A percentile compares a stretch with the other conserved stretches of the same genome.
phyloP scores from a whole-genome alignment of 192 early-diverging fungal species.

The Irineochytrium annulatum region DNA sequence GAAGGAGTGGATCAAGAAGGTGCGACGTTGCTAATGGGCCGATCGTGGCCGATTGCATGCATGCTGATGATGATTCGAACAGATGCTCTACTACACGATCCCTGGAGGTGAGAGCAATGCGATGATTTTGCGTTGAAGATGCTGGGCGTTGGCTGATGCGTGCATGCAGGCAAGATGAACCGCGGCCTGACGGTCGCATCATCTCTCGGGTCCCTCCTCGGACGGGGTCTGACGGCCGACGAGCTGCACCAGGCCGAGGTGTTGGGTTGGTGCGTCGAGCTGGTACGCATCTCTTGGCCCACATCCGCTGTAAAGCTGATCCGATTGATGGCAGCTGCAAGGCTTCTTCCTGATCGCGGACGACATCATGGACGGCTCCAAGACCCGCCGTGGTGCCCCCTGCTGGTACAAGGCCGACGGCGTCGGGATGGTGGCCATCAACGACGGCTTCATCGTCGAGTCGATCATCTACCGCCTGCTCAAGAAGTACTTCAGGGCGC shows the following conservation, averaged over 20 bases:
- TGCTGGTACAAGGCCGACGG: slow-evolving; percentile 90
- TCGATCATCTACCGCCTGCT: slow-evolving; percentile 87
- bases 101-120: slow-evolving; percentile 58
- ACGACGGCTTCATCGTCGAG: slow-evolving; percentile 94
- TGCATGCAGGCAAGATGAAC: slow-evolving; percentile 87
- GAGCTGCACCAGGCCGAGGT: slow-evolving; percentile 84
- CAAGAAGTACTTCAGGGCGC: slow-evolving; percentile 87
- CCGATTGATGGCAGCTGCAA: slow-evolving; percentile 68
- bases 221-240: slow-evolving; percentile 67
- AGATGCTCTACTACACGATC: slow-evolving; percentile 56
- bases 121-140: slow-evolving; percentile 5
- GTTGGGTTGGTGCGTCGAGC: slow-evolving; percentile 93
- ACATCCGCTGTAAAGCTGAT: slow-evolving; percentile 1
- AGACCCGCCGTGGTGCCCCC: slow-evolving; percentile 93
- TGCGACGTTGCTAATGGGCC: not conserved
- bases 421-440: slow-evolving; percentile 89
- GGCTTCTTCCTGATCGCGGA: slow-evolving; percentile 97
- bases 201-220: slow-evolving; percentile 75
- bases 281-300: slow-evolving; percentile 47
- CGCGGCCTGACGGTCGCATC: slow-evolving; percentile 93
- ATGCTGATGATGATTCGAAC: slow-evolving; percentile 7
- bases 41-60: not conserved
- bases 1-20: slow-evolving; percentile 41
- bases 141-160: not conserved
- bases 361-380: slow-evolving; percentile 97